Evolutionary conservation across 2,329 filamentous ascomycete species (phyloP).

Genomic region (Phaeosphaeria sp.): DNA sequence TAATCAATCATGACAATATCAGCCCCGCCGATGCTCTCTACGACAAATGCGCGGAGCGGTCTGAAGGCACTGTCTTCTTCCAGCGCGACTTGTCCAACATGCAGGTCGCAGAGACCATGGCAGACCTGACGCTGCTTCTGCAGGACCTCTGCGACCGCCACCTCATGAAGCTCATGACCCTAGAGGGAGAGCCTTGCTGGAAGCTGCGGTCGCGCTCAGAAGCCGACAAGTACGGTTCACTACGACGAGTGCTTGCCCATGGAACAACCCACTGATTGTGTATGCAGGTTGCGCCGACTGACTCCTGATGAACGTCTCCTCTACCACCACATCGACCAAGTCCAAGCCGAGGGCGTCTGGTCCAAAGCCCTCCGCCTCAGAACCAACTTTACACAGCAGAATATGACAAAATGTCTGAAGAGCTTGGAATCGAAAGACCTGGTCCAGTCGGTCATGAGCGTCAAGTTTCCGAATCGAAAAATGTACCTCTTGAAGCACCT

Average conservation of each 20-base stretch:
- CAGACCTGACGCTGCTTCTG: conserved; percentile 39
- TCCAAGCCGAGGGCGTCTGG: conserved; percentile 88
- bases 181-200: conserved; percentile 47
- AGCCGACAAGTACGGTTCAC: conserved; percentile 42
- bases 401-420: conserved; percentile 82
- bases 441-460: conserved; percentile 88
- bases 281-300: conserved; percentile 51
- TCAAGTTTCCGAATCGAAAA: conserved; percentile 88
- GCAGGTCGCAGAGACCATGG: conserved; percentile 43
- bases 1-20: conserved; percentile 14
- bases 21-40: conserved; percentile 44
- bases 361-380: conserved; percentile 80
- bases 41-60: conserved; percentile 45
- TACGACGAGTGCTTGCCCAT: neutral
- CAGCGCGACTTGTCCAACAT: conserved; percentile 48
- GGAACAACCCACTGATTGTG: conserved; percentile 12
- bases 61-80: conserved; percentile 47
- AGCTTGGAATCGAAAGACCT: conserved; percentile 80
- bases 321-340: conserved; percentile 87
- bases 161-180: conserved; percentile 47
- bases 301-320: conserved; percentile 79
- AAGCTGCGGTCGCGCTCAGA: conserved; percentile 43
- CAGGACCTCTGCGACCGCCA: conserved; percentile 44
- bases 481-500: conserved; percentile 94
- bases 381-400: conserved; percentile 82